Percentiles rank a stretch among this genome's conserved stretches.
phyloP scores from a whole-genome alignment of 352 stramenopile species.

The Phytophthora boehmeriae region DNA sequence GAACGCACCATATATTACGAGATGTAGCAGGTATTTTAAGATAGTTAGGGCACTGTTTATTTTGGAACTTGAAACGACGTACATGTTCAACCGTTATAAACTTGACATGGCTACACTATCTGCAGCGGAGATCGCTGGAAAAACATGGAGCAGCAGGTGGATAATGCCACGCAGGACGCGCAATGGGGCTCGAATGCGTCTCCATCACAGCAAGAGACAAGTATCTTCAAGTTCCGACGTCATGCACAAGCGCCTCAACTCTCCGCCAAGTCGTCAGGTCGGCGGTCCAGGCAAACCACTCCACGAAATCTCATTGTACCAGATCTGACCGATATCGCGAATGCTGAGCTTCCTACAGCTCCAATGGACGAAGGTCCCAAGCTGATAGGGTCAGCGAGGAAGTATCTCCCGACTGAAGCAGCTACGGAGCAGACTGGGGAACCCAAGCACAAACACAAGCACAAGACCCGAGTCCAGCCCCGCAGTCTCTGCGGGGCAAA shows the following conservation, averaged over 20 bases:
- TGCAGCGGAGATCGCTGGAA: too few relatives aligned
- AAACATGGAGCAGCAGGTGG: conserved; percentile 9
- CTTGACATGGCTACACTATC: conserved; percentile 18
- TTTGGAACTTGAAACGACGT: conserved; percentile 30
- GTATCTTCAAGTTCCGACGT: conserved; percentile 51
- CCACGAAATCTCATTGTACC: conserved; percentile 47
- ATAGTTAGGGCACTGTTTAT: conserved; percentile 8
- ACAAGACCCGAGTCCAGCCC: conserved; percentile 18
- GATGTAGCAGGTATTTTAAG: background rate
- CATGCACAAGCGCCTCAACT: conserved; percentile 12
- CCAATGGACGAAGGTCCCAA: conserved; percentile 1
- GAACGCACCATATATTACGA: background rate
- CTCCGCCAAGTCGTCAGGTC: conserved; percentile 26
- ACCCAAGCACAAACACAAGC: conserved; percentile 7
- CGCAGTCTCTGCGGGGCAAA: conserved; percentile 33
- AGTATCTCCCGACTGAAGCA: conserved; percentile 21
- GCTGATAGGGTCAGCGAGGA: conserved; percentile 15
- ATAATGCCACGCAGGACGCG: conserved; percentile 4
- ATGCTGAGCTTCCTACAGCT: conserved; percentile 16
- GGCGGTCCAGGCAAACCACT: conserved; percentile 20
- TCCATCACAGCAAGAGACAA: conserved; percentile 5
- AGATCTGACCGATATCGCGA: conserved; percentile 28
- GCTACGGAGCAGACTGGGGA: conserved; percentile 1
- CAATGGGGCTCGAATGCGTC: conserved; percentile 11
- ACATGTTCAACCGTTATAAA: conserved; percentile 4